These are phyloP conservation scores for Gentiana straminea DNA, from an alignment of 257 asterid species.

Conservation along the genomic window DNA sequence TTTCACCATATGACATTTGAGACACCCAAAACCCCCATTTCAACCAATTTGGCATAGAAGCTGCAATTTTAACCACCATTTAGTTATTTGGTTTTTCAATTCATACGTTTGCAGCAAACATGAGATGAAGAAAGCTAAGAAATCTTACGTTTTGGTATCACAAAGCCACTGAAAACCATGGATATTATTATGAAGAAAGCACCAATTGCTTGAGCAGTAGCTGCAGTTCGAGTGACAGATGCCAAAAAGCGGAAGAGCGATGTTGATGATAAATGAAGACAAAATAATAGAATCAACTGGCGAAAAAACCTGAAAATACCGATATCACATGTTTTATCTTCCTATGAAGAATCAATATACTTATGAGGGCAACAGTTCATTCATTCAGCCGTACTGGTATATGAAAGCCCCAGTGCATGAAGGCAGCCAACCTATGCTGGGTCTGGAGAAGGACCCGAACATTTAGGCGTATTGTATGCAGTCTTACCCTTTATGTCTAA, in stretches of 20 bases:
- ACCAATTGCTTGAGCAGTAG: slow-evolving; percentile 36
- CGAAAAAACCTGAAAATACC: slow-evolving; percentile 40
- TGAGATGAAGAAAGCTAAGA: background rate
- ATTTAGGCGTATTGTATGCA: background rate
- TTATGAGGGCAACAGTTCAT: background rate
- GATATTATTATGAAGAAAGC: slow-evolving; percentile 27
- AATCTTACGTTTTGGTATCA: slow-evolving; percentile 45
- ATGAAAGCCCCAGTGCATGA: slow-evolving; percentile 1
- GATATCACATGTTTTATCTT: background rate
- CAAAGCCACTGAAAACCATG: slow-evolving; percentile 42
- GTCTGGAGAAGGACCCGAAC: background rate
- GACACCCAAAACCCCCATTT: slow-evolving; percentile 68
- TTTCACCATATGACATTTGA: slow-evolving; percentile 58
- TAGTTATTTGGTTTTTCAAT: background rate
- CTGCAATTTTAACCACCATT: slow-evolving; percentile 24
- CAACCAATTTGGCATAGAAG: slow-evolving; percentile 60
- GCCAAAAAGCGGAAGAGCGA: slow-evolving; percentile 63
- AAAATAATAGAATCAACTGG: slow-evolving; percentile 30
- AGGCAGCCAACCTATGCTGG: background rate
- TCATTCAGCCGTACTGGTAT: background rate
- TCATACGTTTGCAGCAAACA: background rate
- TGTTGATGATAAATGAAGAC: slow-evolving; percentile 34
- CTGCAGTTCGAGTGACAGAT: slow-evolving; percentile 28
- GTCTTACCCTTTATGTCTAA: background rate
- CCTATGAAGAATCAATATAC: too few species aligned